Evolutionary conservation across 352 stramenopile species (phyloP).

Genomic region (Saprolegnia diclina): DNA sequence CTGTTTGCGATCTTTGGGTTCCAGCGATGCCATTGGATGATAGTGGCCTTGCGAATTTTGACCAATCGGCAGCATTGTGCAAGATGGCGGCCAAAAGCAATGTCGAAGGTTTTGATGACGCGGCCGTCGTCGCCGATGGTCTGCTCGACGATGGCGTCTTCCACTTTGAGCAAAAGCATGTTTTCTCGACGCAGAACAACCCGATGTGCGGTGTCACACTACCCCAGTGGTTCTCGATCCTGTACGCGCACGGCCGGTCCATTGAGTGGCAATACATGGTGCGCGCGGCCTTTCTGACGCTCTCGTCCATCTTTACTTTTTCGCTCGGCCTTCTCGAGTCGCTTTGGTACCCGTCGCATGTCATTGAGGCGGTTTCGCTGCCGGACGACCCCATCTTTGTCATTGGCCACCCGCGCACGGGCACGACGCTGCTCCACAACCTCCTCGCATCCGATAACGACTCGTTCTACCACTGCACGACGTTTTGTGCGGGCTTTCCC

Average conservation of each 20-base stretch:
- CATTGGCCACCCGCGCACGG: constrained; percentile 34
- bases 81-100: background rate
- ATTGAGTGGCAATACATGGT: constrained; percentile 30
- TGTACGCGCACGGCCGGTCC: constrained; percentile 23
- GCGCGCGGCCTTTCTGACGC: constrained; percentile 28
- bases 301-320: constrained; percentile 25
- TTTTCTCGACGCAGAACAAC: constrained; percentile 30
- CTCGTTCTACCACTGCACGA: constrained; percentile 39
- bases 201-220: constrained; percentile 28
- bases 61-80: no score
- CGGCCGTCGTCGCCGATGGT: background rate
- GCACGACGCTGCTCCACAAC: constrained; percentile 44
- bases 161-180: constrained; percentile 22
- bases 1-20: no score
- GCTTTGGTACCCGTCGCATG: constrained; percentile 25
- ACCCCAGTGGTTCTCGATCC: constrained; percentile 16
- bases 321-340: constrained; percentile 24
- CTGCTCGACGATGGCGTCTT: background rate
- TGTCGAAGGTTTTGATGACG: constrained; percentile 17
- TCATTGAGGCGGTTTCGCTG: constrained; percentile 26
- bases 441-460: constrained; percentile 38
- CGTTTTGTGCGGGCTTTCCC: constrained; percentile 47
- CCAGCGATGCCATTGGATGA: no score
- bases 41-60: no score
- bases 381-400: constrained; percentile 32